A percentile compares a stretch with the other conserved stretches of the same genome.
phyloP scores from a whole-genome alignment of 2,329 filamentous ascomycete genomes.

The Aureobasidium sp. region DNA sequence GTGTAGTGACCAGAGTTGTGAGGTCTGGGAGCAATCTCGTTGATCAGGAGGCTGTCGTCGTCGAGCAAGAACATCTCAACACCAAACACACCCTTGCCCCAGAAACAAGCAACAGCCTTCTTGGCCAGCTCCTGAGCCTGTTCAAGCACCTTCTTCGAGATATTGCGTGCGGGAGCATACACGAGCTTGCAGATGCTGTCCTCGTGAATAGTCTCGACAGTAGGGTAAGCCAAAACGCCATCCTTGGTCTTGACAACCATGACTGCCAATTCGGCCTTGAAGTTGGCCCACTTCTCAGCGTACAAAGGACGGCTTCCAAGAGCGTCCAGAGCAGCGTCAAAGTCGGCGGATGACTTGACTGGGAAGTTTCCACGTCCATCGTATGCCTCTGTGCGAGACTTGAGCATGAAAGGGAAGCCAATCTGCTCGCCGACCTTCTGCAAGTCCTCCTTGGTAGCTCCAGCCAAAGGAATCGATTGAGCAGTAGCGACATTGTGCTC shows the following conservation, averaged over 20 bases:
- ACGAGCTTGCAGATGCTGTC: constrained; percentile 92
- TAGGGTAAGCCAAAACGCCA: constrained; percentile 66
- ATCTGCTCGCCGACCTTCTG: constrained; percentile 54
- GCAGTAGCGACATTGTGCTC: constrained; percentile 64
- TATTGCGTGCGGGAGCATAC: constrained; percentile 71
- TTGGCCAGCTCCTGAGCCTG: constrained; percentile 69
- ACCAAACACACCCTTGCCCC: constrained; percentile 87
- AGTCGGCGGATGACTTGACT: constrained; percentile 51
- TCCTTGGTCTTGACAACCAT: constrained; percentile 91
- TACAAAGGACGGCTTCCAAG: constrained; percentile 67
- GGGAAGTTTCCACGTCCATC: constrained; percentile 75
- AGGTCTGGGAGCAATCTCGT: constrained; percentile 74
- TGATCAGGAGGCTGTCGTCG: constrained; percentile 65
- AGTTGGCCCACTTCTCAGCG: constrained; percentile 82
- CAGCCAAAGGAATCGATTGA: constrained; percentile 57
- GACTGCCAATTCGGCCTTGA: constrained; percentile 79
- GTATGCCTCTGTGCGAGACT: constrained; percentile 82
- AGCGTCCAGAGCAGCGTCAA: constrained; percentile 58
- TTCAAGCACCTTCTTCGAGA: constrained; percentile 52
- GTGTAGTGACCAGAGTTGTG: constrained; percentile 95
- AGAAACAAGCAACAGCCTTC: constrained; percentile 69
- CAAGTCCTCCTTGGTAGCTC: constrained; percentile 53
- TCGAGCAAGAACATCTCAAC: constrained; percentile 89
- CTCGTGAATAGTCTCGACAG: constrained; percentile 90
- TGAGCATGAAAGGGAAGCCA: constrained; percentile 86